These are phyloP conservation scores for Bipolaris gigantea DNA, from an alignment of 2,329 filamentous ascomycete genomes.

Conservation along the genomic window DNA sequence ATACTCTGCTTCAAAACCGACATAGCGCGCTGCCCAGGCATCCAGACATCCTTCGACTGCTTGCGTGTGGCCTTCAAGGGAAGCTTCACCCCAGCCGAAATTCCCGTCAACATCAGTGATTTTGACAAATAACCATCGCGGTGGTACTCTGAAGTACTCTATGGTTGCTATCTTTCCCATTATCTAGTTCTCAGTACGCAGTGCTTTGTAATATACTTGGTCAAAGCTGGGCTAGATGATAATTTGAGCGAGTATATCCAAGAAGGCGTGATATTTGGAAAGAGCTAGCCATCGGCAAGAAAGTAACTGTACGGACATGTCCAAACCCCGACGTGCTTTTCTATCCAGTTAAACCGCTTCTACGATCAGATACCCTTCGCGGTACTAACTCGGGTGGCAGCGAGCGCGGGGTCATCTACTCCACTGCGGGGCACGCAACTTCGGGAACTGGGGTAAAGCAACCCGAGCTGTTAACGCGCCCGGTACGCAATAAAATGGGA, in stretches of 20 bases:
- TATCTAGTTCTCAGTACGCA: not conserved
- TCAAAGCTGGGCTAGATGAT: not conserved
- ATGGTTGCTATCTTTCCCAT: conserved; percentile 68
- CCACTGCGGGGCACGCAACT: conserved; percentile 23
- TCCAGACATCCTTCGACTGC: conserved; percentile 74
- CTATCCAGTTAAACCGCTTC: not conserved
- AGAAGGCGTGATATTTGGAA: not conserved
- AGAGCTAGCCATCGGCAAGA: not conserved
- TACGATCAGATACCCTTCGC: conserved; percentile 2
- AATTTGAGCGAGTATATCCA: not conserved
- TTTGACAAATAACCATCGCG: conserved; percentile 78
- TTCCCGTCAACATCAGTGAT: conserved; percentile 67
- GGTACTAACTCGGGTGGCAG: conserved; percentile 22
- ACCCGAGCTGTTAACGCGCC: conserved; percentile 26
- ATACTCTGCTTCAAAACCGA: conserved; percentile 71
- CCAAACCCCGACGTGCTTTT: not conserved
- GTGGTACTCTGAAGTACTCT: conserved; percentile 74
- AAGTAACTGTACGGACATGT: not conserved
- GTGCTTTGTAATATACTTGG: not conserved
- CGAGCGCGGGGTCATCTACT: conserved; percentile 31
- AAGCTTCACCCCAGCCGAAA: conserved; percentile 74
- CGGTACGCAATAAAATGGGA: conserved; percentile 8
- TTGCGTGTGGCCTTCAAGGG: conserved; percentile 72
- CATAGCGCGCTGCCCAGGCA: conserved; percentile 63
- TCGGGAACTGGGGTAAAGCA: conserved; percentile 31